Base-by-base conservation (phyloP, 192 early-diverging fungal species). In the Backusella westeae region DNA sequence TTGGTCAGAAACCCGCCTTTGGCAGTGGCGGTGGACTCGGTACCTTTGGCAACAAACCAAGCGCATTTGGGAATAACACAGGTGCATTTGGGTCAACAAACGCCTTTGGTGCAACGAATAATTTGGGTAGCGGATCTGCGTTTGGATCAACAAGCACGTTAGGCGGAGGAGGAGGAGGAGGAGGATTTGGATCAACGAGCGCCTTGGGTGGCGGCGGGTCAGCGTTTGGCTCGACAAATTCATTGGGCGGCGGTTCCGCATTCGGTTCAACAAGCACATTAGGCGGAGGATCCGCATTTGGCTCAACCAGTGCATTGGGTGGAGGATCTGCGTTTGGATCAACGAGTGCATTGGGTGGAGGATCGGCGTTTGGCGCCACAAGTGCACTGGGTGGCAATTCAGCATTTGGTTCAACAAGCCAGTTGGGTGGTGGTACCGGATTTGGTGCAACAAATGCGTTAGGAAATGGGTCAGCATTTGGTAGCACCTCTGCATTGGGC, bases 1-100 rank as follows among this genome's bases (percentile, higher is more conserved):
- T 83, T 78, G 81, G 84, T 17, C 78, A 85, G 19, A 36, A 34
- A 8, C 75, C 80, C 1, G 70, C 78, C 0, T 73, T 84, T 70
- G 79, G 81, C n/a, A 67, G 56, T 32, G 72, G 68, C 8, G 6
- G 39, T 34, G 77, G 71, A 21, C 34, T 78, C 49, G 80, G 77
- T 44, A 56, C 71, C 5, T 14, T 56, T 15, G 49, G 35, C 34
- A 41, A 74, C 34, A 75, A 69, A 0, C 23, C 73, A 42, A 34
- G 34, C 7, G 69, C 49, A 2, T 59, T 44, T 44, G 42, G 42
- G 0, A 17, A 6, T 6, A 7, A 1, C n/a, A 49, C 46, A 23
- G 34, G 35, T 46, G 72, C 72, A 0, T 78, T 78, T 69, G 77
- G 77, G 8, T 19, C 34, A 17, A 63, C 75, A 8, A 59, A 67